Evolutionary conservation across 2,329 filamentous ascomycete genomes (phyloP).

Genomic region (Cladobotryum protrusum): DNA sequence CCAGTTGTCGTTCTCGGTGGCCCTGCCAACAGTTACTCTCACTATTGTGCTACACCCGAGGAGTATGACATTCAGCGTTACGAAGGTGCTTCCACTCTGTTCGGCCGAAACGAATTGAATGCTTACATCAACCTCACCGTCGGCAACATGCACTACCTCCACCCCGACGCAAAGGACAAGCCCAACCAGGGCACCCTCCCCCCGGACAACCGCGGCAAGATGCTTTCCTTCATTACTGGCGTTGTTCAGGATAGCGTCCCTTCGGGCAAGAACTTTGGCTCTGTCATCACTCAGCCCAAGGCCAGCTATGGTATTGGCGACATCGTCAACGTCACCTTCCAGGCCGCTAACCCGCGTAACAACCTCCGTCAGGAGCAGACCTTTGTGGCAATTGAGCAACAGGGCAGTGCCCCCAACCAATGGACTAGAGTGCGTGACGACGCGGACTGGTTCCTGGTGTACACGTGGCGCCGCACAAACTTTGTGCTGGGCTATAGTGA

Average conservation of each 20-base stretch:
- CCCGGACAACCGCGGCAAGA: slow-evolving; percentile 71
- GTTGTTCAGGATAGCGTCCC: slow-evolving; percentile 69
- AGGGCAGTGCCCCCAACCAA: slow-evolving; percentile 27
- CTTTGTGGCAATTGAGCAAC: slow-evolving; percentile 68
- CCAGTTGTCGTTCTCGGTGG: slow-evolving; percentile 80
- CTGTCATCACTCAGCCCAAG: slow-evolving; percentile 50
- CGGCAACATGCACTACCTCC: slow-evolving; percentile 44
- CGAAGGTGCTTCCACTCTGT: slow-evolving; percentile 90
- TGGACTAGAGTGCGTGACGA: slow-evolving; percentile 70
- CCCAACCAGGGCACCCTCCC: slow-evolving; percentile 54
- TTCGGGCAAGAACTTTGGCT: slow-evolving; percentile 63
- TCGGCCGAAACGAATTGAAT: slow-evolving; percentile 72
- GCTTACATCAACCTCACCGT: slow-evolving; percentile 85
- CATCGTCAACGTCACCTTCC: slow-evolving; percentile 61
- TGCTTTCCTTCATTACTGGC: slow-evolving; percentile 71
- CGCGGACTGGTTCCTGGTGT: slow-evolving; percentile 77
- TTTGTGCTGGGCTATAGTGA: slow-evolving; percentile 67
- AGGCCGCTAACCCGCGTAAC: slow-evolving; percentile 86
- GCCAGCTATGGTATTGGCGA: slow-evolving; percentile 54
- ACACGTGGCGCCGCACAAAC: slow-evolving; percentile 69
- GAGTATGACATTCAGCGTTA: slow-evolving; percentile 83
- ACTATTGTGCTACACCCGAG: slow-evolving; percentile 73
- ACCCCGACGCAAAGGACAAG: slow-evolving; percentile 30
- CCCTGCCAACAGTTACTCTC: slow-evolving; percentile 84
- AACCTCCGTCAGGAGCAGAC: slow-evolving; percentile 74